Evolutionary conservation across 176 grass and related monocot genomes (phyloP), one percentile per base, ranked within the genome.

Genomic region (Phoenix roebelenii): DNA sequence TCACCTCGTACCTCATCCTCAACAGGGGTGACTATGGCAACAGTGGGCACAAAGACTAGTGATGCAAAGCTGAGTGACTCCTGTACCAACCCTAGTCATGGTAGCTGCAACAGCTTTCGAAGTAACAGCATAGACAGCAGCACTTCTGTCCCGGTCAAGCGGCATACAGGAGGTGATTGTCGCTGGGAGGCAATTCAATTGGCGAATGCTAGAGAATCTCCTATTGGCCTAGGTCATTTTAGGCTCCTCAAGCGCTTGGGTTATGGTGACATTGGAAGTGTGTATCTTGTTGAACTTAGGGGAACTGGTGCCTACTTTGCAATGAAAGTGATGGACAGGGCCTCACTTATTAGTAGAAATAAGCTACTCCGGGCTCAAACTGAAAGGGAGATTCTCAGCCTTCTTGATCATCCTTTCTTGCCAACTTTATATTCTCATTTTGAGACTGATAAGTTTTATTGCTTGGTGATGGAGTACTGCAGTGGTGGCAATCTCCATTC

Each of bases 281-380:
- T 96, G 16, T 96, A 96, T 85, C 84, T 96, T 9, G 87, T 96
- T 2, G 75, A 96, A 59, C 87, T 96, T 58, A 89, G 87, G 52
- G 73, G 69, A 20, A 82, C 66, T 0, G 67, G 83, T 28, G 39
- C 80, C 26, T 69, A 82, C 23, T 96, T 96, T 58, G 91, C 91
- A 16, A 90, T 96, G 92, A 90, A 96, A 80, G 92, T 96, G 18
- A 88, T 96, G 92, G 92, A 96, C 79, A 96, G 80, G 72, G 72
- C 80, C 1, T 75, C 92, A 0, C 69, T 96, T 1, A 68, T 84
- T 15, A 82, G 81, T 22, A 55, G 87, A n/a, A 90, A 96, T 76
- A 96, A 96, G 78, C 76, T 90, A 7, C 54, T 78, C 15, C 82
- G 92, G 53, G 80, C 87, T 57, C 80, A 80, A 63, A 96, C 83